Evolutionary conservation across 108 stramenopile species (phyloP), one percentile per base, ranked within the genome.

Genomic region (Epithemia pelagica): DNA sequence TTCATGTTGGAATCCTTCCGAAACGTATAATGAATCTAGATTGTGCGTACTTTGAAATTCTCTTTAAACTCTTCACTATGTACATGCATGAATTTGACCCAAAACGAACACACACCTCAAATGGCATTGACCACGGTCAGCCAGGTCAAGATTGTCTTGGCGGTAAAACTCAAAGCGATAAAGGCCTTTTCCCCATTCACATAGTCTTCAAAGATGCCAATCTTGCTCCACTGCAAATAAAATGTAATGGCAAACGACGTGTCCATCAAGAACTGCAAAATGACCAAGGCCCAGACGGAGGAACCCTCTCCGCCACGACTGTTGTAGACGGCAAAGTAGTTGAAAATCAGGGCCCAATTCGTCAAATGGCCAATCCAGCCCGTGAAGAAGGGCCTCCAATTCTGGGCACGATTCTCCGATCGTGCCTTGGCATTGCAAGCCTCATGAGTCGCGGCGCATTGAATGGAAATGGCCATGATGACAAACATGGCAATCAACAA

Each of bases 401-500:
- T 55, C 24, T 64, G 64, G 10, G 18, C 3, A 3, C n/a, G 27
- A 19, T 28, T 31, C 19, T 64, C 64, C 5, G 64, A 22, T 3
- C 64, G 64, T 5, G 64, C 64, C 64, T 64, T 64, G 33, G 64
- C 64, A 64, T 64, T 64, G 25, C 57, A 3, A 7, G 28, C 33
- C 54, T 64, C 64, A 22, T 64, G 64, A 19, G 63, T 33, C 0
- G 22, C 20, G 0, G 46, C 58, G 7, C 68, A 66, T 20, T 64
- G 29, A 33, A 69, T 64, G 32, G 68, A 30, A 22, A 61, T 7
- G 2, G 32, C 58, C 0, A 67, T 53, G 28, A 69, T 25, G 1
- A 58, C 30, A 31, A 78, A 78, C 26, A 65, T 56, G 19, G 57
- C 2, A 54, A 72, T 28, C 0, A 72, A n/a, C 23, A 73, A 29